Conservation (phyloP, 2,329 filamentous ascomycete species). For the Aspergillus calidoustus region DNA sequence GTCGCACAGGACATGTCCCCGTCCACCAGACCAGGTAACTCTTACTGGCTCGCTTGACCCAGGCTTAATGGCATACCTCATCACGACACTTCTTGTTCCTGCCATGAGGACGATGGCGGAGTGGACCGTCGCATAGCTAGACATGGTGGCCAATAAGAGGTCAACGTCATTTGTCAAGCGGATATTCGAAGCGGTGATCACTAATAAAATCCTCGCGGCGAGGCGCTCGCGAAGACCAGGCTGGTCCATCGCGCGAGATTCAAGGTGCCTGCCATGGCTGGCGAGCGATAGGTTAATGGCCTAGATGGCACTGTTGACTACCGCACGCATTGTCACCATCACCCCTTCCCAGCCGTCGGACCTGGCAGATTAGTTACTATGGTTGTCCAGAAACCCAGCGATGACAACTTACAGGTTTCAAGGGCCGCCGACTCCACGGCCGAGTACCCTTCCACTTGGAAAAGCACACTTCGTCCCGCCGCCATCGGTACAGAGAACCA, state of each 20-base stretch:
- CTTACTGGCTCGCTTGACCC: conserved; percentile 8
- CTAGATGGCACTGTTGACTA: conserved; percentile 24
- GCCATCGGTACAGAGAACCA: conserved; percentile 48
- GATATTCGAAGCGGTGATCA: conserved; percentile 30
- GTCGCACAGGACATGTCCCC: conserved; percentile 52
- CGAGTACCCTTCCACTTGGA: too few relatives aligned
- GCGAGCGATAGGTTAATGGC: background rate
- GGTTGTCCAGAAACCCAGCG: background rate
- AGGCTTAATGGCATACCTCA: conserved; percentile 35
- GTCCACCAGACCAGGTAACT: conserved; percentile 48
- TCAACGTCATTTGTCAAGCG: conserved; percentile 48
- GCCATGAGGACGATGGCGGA: conserved; percentile 46
- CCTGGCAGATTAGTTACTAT: conserved; percentile 14
- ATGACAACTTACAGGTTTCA: conserved; percentile 45
- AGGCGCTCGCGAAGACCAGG: conserved; percentile 30
- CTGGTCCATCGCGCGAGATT: conserved; percentile 47
- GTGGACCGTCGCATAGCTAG: conserved; percentile 14
- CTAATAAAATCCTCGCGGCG: conserved; percentile 27
- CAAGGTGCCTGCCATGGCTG: background rate
- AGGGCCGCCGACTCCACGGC: conserved; percentile 39
- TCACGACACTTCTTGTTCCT: conserved; percentile 51
- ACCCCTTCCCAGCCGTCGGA: conserved; percentile 30
- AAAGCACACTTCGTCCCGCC: conserved; percentile 51
- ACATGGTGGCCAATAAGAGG: conserved; percentile 38
- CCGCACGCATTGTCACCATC: conserved; percentile 31